Conservation (phyloP, 352 stramenopile genomes). For the Pythium aquatile region DNA sequence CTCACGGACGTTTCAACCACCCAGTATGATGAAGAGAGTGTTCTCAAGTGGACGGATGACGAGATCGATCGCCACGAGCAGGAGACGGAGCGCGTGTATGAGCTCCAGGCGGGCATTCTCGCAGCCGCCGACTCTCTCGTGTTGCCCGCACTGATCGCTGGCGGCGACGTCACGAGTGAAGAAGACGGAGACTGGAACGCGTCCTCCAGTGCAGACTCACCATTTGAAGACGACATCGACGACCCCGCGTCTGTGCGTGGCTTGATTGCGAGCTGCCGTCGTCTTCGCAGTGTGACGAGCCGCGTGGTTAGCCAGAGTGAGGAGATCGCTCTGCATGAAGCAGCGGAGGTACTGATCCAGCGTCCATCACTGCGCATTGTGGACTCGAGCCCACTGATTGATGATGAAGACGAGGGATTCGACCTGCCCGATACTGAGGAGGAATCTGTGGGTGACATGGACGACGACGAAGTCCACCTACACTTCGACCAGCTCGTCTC, state of each 20-base stretch:
- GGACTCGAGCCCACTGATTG: not conserved
- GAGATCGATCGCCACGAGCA: conserved; percentile 46
- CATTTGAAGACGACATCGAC: conserved; percentile 3
- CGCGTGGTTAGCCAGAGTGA: conserved; percentile 33
- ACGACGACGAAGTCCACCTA: not conserved
- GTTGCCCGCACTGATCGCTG: conserved; percentile 12
- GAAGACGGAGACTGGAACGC: not conserved
- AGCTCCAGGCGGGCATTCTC: conserved; percentile 39
- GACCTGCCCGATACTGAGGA: not conserved
- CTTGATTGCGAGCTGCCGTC: not conserved
- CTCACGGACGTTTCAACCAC: not conserved
- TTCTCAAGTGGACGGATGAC: conserved; percentile 46
- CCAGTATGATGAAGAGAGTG: conserved; percentile 10
- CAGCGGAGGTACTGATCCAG: conserved; percentile 45
- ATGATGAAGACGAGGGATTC: not conserved
- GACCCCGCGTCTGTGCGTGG: not conserved
- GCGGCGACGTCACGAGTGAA: not conserved
- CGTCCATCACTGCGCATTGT: conserved; percentile 32
- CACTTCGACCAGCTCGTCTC: not conserved
- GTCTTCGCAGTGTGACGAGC: conserved; percentile 23
- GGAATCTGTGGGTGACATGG: not conserved
- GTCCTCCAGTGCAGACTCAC: not conserved
- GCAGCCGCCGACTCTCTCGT: conserved; percentile 31
- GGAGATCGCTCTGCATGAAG: conserved; percentile 42
- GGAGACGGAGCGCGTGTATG: conserved; percentile 41